Conservation (phyloP, 495 filamentous ascomycete species). For the Podospora didyma region DNA sequence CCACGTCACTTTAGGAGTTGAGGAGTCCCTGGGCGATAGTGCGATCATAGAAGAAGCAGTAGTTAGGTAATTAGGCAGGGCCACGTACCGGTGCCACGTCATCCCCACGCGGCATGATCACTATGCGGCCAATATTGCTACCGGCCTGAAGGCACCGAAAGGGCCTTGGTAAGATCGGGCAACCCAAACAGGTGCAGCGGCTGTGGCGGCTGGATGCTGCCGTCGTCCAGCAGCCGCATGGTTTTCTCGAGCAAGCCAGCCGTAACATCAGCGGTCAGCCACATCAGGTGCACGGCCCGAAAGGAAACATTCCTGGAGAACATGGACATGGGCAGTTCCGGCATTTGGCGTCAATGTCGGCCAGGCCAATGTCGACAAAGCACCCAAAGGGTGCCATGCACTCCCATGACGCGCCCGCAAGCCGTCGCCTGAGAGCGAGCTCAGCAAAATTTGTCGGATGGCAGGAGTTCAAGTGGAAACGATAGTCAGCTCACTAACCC, state of each 20-base stretch:
- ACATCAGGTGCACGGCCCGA: slow-evolving; percentile 24
- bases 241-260: slow-evolving; percentile 1
- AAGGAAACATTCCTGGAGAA: slow-evolving; percentile 27
- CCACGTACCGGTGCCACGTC: slow-evolving; percentile 1
- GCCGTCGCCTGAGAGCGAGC: slow-evolving; percentile 49
- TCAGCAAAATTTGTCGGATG: too few species aligned
- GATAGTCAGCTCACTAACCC: too few species aligned
- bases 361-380: slow-evolving; percentile 50
- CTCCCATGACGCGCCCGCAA: slow-evolving; percentile 42
- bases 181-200: slow-evolving; percentile 10
- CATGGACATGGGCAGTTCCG: slow-evolving; percentile 30
- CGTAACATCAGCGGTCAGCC: neutral
- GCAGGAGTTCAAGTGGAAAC: too few species aligned
- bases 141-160: slow-evolving; percentile 16
- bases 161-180: slow-evolving; percentile 6
- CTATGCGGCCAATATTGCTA: slow-evolving; percentile 14
- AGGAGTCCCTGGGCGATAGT: too few species aligned
- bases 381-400: slow-evolving; percentile 45
- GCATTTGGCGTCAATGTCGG: slow-evolving; percentile 23
- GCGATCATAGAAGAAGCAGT: neutral
- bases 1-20: neutral
- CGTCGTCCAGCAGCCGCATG: slow-evolving; percentile 1
- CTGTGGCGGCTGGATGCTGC: too few species aligned
- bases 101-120: neutral
- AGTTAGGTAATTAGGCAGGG: neutral